Percentiles rank a stretch among this genome's conserved stretches.
Conservation (phyloP, 108 stramenopile species). For the Pseudonitzschia multistriata region DNA sequence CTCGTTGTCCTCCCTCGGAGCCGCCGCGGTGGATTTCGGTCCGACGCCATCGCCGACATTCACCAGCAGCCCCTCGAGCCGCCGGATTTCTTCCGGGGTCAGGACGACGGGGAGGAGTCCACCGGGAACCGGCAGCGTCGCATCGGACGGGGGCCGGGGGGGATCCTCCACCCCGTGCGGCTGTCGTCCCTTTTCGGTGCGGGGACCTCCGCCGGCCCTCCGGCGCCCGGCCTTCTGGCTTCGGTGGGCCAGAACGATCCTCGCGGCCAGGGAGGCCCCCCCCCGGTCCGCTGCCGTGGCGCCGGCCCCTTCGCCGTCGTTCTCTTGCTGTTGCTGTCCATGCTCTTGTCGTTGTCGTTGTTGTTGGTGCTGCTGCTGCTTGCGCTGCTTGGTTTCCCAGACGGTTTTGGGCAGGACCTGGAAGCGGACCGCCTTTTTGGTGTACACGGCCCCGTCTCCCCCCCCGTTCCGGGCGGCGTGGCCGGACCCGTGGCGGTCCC, state of each 20-base stretch:
- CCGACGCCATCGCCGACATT: background rate
- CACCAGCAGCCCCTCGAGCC: constrained; percentile 15
- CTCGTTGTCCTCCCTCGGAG: too few species aligned
- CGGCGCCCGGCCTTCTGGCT: background rate
- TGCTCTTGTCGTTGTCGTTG: background rate
- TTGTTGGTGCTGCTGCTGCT: background rate
- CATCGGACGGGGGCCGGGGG: background rate
- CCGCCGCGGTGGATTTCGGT: too few species aligned
- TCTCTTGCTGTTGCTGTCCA: background rate
- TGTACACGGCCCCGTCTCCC: background rate
- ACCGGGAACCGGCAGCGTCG: background rate
- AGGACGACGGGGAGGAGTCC: constrained; percentile 1
- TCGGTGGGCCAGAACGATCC: background rate
- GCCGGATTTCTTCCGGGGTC: constrained; percentile 11
- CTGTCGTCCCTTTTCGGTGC: background rate
- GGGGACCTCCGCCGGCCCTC: background rate
- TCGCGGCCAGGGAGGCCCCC: background rate
- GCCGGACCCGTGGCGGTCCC: background rate
- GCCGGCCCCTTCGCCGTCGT: background rate
- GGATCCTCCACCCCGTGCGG: background rate
- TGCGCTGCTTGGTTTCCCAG: background rate
- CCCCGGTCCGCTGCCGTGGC: background rate
- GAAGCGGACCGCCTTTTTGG: constrained; percentile 6
- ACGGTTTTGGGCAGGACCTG: constrained; percentile 6
- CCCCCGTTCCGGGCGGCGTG: background rate